phyloP scores from a whole-genome alignment of 768 basidiomycete genomes.

The Rhizopogon roseolus region DNA sequence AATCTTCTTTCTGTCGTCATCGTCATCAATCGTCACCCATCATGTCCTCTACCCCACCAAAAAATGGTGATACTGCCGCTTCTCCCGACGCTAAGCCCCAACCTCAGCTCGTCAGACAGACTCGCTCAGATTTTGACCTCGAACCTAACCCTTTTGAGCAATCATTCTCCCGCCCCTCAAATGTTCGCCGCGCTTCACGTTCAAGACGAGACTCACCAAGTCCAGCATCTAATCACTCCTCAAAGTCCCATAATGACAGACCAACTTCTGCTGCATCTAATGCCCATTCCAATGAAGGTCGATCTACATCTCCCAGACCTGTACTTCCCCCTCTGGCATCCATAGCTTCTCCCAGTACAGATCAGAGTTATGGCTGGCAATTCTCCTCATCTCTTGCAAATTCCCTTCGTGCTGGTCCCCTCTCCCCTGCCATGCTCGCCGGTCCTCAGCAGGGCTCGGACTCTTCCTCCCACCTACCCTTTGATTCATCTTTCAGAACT shows the following conservation, averaged over 20 bases:
- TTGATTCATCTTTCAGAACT: constrained; percentile 75
- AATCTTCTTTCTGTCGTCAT: constrained; percentile 10
- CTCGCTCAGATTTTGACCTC: constrained; percentile 63
- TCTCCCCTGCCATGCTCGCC: constrained; percentile 94
- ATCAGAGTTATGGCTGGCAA: constrained; percentile 51
- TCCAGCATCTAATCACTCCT: constrained; percentile 28
- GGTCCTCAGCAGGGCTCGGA: constrained; percentile 62
- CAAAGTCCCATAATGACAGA: constrained; percentile 32
- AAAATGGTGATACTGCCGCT: constrained; percentile 32
- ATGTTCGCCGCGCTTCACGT: constrained; percentile 40
- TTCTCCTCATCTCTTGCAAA: constrained; percentile 59
- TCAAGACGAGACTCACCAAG: constrained; percentile 28
- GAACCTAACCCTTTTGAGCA: constrained; percentile 96
- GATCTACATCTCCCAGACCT: constrained; percentile 49
- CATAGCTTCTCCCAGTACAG: constrained; percentile 53
- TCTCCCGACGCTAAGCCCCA: constrained; percentile 26
- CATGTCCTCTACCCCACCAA: constrained; percentile 24
- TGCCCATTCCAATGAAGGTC: constrained; percentile 24
- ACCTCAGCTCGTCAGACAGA: constrained; percentile 33
- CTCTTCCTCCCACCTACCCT: constrained; percentile 36
- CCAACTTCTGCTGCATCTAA: constrained; percentile 29
- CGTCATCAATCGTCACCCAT: constrained; percentile 8
- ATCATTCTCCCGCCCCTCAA: constrained; percentile 70
- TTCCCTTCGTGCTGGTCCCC: constrained; percentile 87
- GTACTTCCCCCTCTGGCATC: constrained; percentile 79